These are phyloP conservation scores for Cornus kousa DNA, from an alignment of 148 eudicot species.

Conservation along the genomic window DNA sequence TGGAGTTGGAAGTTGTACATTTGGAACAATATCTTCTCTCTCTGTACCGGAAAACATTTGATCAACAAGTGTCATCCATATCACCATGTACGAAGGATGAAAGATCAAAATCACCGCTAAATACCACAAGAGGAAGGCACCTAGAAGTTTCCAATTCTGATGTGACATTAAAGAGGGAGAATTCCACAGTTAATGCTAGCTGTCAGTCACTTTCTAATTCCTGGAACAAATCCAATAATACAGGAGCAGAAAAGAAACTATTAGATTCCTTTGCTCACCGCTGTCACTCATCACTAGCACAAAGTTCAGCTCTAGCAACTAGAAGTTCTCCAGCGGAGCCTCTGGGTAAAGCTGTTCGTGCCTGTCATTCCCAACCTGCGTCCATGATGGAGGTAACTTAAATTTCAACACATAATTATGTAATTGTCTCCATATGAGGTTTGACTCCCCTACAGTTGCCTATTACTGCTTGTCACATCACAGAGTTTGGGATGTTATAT, in stretches of 20 bases:
- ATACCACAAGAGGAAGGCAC: conserved; percentile 54
- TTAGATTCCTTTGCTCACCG: conserved; percentile 65
- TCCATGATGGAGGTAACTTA: conserved; percentile 45
- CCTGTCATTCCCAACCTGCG: conserved; percentile 92
- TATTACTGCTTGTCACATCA: background rate
- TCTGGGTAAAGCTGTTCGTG: conserved; percentile 29
- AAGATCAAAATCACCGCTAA: conserved; percentile 35
- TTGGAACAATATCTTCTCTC: conserved; percentile 94
- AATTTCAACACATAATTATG: background rate
- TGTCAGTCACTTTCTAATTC: conserved; percentile 28
- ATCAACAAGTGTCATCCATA: conserved; percentile 61
- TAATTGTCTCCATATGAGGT: background rate
- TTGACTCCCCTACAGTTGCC: background rate
- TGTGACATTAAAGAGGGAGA: conserved; percentile 30
- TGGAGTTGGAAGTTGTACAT: conserved; percentile 85
- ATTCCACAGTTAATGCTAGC: conserved; percentile 23
- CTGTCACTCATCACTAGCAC: conserved; percentile 77
- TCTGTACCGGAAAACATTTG: conserved; percentile 86
- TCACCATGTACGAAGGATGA: conserved; percentile 57
- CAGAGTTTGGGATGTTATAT: background rate
- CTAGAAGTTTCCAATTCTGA: conserved; percentile 47
- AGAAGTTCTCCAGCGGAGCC: conserved; percentile 32
- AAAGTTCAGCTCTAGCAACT: conserved; percentile 38
- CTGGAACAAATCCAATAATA: conserved; percentile 27
- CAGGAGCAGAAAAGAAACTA: conserved; percentile 34